A percentile compares a stretch with the other conserved stretches of the same genome.
Evolutionary conservation across 345 rosid genomes (phyloP).

Genomic region (Lumnitzera littorea): DNA sequence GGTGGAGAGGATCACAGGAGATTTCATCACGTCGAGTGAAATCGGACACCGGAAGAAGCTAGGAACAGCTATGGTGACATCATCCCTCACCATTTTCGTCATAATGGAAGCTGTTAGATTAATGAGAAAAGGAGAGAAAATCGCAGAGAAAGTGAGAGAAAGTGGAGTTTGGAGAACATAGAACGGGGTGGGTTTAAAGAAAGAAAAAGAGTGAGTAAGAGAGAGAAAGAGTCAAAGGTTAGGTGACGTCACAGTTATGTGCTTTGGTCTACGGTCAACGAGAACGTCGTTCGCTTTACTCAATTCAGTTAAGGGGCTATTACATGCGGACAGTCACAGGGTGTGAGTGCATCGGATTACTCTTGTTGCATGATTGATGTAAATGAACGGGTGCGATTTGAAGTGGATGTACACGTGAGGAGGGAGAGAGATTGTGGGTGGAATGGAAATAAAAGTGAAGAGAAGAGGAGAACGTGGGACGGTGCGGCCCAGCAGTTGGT

Average conservation of each 20-base stretch:
- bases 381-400: background rate
- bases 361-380: background rate
- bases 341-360: too few species aligned
- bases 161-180: background rate
- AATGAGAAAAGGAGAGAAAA: constrained; percentile 18
- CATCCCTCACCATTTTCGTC: constrained; percentile 46
- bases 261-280: constrained; percentile 11
- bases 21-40: constrained; percentile 85
- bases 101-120: constrained; percentile 15
- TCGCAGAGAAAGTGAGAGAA: constrained; percentile 1
- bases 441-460: background rate
- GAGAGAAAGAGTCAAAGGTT: constrained; percentile 39
- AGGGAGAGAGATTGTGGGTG: too few species aligned
- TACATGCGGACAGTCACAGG: background rate
- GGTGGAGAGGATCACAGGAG: constrained; percentile 90
- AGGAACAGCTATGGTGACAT: constrained; percentile 64
- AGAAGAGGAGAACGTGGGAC: background rate
- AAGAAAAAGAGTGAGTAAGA: constrained; percentile 3
- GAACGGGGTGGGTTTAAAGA: constrained; percentile 36
- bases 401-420: background rate
- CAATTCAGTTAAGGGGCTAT: background rate
- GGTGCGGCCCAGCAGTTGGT: background rate
- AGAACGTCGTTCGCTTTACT: background rate
- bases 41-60: constrained; percentile 84
- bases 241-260: constrained; percentile 31